These are phyloP conservation scores for Kitagawia praeruptora DNA, from an alignment of 129 eudicot species.

Conservation along the genomic window DNA sequence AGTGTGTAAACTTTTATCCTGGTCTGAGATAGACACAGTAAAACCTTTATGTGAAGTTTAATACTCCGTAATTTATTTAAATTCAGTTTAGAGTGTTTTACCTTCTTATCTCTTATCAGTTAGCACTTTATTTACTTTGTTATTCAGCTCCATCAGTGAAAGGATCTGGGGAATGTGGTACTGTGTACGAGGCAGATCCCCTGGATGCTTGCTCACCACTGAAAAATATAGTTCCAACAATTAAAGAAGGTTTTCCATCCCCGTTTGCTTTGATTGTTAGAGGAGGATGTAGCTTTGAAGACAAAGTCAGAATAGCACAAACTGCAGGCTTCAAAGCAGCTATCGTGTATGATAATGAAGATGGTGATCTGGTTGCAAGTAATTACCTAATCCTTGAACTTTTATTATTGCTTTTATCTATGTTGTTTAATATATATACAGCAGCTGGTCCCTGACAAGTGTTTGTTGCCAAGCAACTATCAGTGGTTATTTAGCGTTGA, in stretches of 20 bases:
- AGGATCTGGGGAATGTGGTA: conserved; percentile 58
- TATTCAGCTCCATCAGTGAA: conserved; percentile 70
- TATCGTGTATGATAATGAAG: conserved; percentile 55
- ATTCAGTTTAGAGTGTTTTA: background rate
- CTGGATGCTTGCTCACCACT: conserved; percentile 64
- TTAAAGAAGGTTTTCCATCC: conserved; percentile 16
- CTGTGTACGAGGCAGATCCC: conserved; percentile 67
- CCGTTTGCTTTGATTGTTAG: conserved; percentile 66
- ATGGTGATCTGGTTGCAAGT: conserved; percentile 88
- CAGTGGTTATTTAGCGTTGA: no score
- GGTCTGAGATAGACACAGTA: background rate
- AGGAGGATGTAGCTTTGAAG: conserved; percentile 93
- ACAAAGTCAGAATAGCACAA: conserved; percentile 83
- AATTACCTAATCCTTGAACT: conserved; percentile 20
- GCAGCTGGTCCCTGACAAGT: no score
- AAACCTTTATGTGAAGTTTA: background rate
- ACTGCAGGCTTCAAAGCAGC: conserved; percentile 82
- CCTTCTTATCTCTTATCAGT: background rate
- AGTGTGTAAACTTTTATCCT: background rate
- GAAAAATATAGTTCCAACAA: conserved; percentile 27
- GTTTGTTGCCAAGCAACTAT: no score
- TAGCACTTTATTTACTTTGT: background rate
- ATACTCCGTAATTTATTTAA: background rate
- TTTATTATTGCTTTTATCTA: background rate
- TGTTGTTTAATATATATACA: background rate